Evolutionary conservation across 2,329 filamentous ascomycete genomes (phyloP).

Genomic region (Talaromyces pinophilus): DNA sequence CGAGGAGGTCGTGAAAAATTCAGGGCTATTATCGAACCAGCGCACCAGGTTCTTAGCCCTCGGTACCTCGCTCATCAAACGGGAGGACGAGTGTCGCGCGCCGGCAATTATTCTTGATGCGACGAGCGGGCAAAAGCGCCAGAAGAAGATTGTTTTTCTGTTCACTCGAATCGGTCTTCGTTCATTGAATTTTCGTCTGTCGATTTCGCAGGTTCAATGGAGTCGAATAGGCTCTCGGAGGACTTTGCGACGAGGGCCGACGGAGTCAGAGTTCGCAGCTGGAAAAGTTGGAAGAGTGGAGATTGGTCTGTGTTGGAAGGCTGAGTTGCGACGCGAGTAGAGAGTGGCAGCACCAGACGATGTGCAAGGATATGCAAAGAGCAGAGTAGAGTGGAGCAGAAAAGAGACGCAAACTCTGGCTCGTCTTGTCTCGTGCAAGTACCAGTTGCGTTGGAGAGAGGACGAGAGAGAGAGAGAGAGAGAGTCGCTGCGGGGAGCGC

Average conservation of each 20-base stretch:
- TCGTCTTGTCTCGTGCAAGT: constrained; percentile 8
- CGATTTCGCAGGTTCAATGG: neutral
- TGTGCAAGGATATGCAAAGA: neutral
- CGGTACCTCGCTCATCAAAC: constrained; percentile 23
- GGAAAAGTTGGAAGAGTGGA: constrained; percentile 13
- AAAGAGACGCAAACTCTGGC: neutral
- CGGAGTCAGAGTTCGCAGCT: neutral
- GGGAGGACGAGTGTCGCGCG: constrained; percentile 7
- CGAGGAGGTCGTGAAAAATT: constrained; percentile 8
- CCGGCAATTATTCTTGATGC: neutral
- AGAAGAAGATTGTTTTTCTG: neutral
- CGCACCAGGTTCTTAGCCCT: constrained; percentile 24
- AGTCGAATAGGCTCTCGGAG: neutral
- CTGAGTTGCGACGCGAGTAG: neutral
- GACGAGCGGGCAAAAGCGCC: neutral
- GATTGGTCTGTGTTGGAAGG: constrained; percentile 3
- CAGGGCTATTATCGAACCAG: constrained; percentile 23
- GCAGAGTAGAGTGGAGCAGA: neutral
- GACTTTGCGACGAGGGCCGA: constrained; percentile 10
- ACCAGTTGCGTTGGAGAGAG: neutral
- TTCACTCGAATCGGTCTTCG: neutral
- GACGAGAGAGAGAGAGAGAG: neutral
- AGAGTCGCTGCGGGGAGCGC: constrained; percentile 6
- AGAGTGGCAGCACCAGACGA: neutral
- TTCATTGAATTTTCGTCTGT: neutral